Conservation (phyloP, 331 rosid genomes). For the Rhamnella rubrinervis region DNA sequence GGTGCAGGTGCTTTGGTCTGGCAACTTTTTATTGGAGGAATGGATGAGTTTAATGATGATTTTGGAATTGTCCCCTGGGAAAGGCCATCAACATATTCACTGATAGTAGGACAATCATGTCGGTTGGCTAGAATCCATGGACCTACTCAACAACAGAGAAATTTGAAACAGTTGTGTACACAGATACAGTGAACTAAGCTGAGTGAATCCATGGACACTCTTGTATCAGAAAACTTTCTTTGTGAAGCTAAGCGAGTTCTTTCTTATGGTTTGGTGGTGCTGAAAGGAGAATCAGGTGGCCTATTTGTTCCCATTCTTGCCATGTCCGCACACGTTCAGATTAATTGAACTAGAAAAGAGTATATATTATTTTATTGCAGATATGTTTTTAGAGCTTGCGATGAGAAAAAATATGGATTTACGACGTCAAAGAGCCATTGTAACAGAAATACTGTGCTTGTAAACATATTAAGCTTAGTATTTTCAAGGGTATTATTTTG, state of each 20-base stretch:
- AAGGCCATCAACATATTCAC: slow-evolving; percentile 43
- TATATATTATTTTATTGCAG: slow-evolving; percentile 16
- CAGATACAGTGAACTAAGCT: slow-evolving; percentile 22
- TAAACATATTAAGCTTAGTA: not conserved
- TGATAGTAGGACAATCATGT: slow-evolving; percentile 69
- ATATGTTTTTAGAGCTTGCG: not conserved
- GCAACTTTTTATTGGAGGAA: slow-evolving; percentile 82
- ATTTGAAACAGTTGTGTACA: slow-evolving; percentile 53
- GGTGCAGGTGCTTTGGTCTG: slow-evolving; percentile 93
- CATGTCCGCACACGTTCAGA: slow-evolving; percentile 22
- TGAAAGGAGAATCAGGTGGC: slow-evolving; percentile 12
- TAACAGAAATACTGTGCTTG: not conserved
- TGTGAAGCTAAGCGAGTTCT: slow-evolving; percentile 16
- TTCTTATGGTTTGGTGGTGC: slow-evolving; percentile 15
- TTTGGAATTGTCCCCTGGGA: slow-evolving; percentile 74
- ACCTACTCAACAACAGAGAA: slow-evolving; percentile 36
- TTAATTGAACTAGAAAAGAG: slow-evolving; percentile 22
- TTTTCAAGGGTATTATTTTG: no score
- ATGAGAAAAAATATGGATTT: not conserved
- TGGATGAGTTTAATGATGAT: slow-evolving; percentile 78
- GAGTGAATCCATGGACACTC: not conserved
- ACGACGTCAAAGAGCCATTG: not conserved
- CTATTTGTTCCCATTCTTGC: slow-evolving; percentile 24
- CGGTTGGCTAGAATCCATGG: slow-evolving; percentile 58
- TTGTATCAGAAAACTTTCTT: slow-evolving; percentile 12